Evolutionary conservation across 1,284 basidiomycete genomes (phyloP).

Genomic region (Fistulinella cinereoalba): DNA sequence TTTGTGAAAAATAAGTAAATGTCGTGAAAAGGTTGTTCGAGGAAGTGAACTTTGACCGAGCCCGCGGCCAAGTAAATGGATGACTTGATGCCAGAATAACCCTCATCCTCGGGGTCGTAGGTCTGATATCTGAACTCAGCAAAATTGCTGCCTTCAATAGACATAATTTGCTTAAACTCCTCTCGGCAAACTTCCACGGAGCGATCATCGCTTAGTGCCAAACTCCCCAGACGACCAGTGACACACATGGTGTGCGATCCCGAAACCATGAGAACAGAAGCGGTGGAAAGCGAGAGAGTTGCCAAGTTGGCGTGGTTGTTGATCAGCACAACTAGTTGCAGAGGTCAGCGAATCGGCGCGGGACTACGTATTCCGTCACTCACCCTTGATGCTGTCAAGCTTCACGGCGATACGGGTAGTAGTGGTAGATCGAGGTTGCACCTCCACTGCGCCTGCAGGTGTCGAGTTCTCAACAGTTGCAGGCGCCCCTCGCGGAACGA

Average conservation of each 20-base stretch:
- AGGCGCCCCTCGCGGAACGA: constrained; percentile 56
- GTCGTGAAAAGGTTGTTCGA: constrained; percentile 84
- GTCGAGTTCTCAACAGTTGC: constrained; percentile 11
- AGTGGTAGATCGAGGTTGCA: constrained; percentile 34
- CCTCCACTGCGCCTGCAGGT: constrained; percentile 7
- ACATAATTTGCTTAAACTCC: constrained; percentile 85
- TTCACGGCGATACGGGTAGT: constrained; percentile 86
- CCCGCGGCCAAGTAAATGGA: constrained; percentile 85
- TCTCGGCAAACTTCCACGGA: constrained; percentile 50
- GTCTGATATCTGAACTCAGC: constrained; percentile 97
- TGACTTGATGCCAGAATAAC: constrained; percentile 84
- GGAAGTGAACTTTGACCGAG: constrained; percentile 87
- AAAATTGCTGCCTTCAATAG: constrained; percentile 94
- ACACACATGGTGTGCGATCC: constrained; percentile 77
- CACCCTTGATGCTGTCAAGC: constrained; percentile 84
- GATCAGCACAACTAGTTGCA: constrained; percentile 70
- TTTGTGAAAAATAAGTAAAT: constrained; percentile 85
- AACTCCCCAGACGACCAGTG: constrained; percentile 81
- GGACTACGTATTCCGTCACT: constrained; percentile 1
- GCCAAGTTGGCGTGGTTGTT: constrained; percentile 75
- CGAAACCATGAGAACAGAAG: constrained; percentile 82
- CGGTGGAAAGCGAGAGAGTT: constrained; percentile 89
- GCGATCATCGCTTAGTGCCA: constrained; percentile 84
- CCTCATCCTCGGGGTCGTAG: constrained; percentile 69
- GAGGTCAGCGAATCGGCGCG: constrained; percentile 9